Evolutionary conservation across 371 early-diverging fungal genomes (phyloP).

Genomic region (Mucor plumbeus): DNA sequence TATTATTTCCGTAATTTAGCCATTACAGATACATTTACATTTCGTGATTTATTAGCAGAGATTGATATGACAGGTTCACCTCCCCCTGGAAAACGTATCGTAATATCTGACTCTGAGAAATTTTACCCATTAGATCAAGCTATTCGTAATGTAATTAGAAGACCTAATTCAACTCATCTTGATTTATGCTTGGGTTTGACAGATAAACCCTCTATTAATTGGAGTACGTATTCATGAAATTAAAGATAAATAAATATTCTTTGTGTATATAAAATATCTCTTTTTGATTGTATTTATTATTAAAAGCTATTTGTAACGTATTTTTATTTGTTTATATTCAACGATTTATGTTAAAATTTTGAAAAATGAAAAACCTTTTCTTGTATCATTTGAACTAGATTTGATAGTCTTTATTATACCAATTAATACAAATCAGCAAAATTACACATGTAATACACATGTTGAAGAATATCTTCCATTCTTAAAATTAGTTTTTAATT

Average conservation of each 20-base stretch:
- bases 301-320: no score
- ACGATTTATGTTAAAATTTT: background rate
- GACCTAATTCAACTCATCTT: constrained; percentile 30
- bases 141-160: constrained; percentile 36
- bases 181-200: constrained; percentile 36
- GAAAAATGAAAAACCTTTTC: no score
- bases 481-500: no score
- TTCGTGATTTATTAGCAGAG: constrained; percentile 35
- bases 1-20: constrained; percentile 42
- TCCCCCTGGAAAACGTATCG: constrained; percentile 42
- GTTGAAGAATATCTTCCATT: no score
- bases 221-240: constrained; percentile 28
- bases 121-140: constrained; percentile 39
- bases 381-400: no score
- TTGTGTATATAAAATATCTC: background rate
- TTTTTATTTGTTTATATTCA: background rate
- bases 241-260: background rate
- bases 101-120: constrained; percentile 33
- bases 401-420: no score
- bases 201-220: constrained; percentile 36
- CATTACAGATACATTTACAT: constrained; percentile 41
- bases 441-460: no score
- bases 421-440: no score
- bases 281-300: background rate
- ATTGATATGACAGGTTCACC: constrained; percentile 41